Base-by-base conservation (phyloP, 139 green algal genomes). In the Picochlorum sp. region DNA sequence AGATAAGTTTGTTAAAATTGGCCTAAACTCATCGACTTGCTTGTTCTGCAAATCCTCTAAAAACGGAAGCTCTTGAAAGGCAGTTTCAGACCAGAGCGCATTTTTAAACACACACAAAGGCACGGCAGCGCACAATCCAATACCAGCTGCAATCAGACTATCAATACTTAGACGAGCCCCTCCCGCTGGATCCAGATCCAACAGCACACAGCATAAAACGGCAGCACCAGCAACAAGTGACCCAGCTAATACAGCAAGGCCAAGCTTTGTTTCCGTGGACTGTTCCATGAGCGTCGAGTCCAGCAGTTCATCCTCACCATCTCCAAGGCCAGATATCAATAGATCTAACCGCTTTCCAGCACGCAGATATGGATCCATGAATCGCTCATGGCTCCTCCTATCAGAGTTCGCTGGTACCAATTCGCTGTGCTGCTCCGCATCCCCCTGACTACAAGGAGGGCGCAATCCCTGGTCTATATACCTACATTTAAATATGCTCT, bases 291-390 rank as follows among this genome's bases (percentile, higher is more conserved):
- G 45, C 45, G 63, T 57, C 15, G 21, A 37, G 18, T 63, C 61
- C 2, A 77, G 11, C 10, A 76, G 44, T n/a, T 54, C 70, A 51
- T 71, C 54, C n/a, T 77, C 70, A 15, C 70, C 70, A 50, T 73
- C 70, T 4, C 70, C 70, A 15, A 72, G 51, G 4, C 64, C 70
- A 38, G 15, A 24, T 23, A 77, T 23, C 30, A 77, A 24, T 37
- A 20, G 51, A 15, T 70, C 56, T 23, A 77, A 47, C 4, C 70
- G 57, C 24, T 69, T 49, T 2, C 57, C 57, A n/a, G 70, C 70
- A 9, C 18, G 6, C 11, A 20, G 6, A 9, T 54, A 54, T 20
- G 47, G 47, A 54, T 54, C 47, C 16, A 20, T 54, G 15, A 20
- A 41, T 41, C 34, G 34, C 8, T 41, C 34, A 14, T 41, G 34